These are phyloP conservation scores for Davidsoniella australis DNA, from an alignment of 2,329 filamentous ascomycete species.

Conservation along the genomic window DNA sequence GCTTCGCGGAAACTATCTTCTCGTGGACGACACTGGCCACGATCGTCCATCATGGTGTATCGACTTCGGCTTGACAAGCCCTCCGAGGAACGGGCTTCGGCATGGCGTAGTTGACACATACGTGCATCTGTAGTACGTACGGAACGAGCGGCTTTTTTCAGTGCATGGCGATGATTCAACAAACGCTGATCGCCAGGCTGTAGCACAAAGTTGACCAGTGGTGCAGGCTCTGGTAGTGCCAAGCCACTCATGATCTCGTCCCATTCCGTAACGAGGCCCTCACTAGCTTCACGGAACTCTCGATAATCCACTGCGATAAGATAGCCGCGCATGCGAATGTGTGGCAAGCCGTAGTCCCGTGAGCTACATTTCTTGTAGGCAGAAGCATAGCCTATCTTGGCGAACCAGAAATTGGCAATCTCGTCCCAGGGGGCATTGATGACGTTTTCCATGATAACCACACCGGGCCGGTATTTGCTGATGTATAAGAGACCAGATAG, in stretches of 20 bases:
- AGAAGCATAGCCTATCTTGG: constrained; percentile 37
- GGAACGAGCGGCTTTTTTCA: constrained; percentile 20
- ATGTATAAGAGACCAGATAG: constrained; percentile 42
- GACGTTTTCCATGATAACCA: constrained; percentile 62
- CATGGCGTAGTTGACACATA: constrained; percentile 42
- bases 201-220: constrained; percentile 44
- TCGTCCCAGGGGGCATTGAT: constrained; percentile 38
- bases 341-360: constrained; percentile 57
- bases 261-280: constrained; percentile 25
- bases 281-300: constrained; percentile 17
- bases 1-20: constrained; percentile 38
- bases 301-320: constrained; percentile 35
- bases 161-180: constrained; percentile 30
- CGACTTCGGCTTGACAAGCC: constrained; percentile 32
- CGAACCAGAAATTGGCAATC: constrained; percentile 25
- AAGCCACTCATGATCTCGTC: constrained; percentile 20
- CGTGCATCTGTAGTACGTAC: constrained; percentile 29
- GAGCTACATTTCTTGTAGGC: constrained; percentile 38
- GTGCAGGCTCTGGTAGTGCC: constrained; percentile 40
- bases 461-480: constrained; percentile 34
- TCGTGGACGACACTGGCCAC: constrained; percentile 30
- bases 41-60: constrained; percentile 41
- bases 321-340: constrained; percentile 46
- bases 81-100: constrained; percentile 31
- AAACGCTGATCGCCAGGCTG: constrained; percentile 36